Evolutionary conservation across 805 yeast species (phyloP).

Genomic region (Myxozyma mucilagina): DNA sequence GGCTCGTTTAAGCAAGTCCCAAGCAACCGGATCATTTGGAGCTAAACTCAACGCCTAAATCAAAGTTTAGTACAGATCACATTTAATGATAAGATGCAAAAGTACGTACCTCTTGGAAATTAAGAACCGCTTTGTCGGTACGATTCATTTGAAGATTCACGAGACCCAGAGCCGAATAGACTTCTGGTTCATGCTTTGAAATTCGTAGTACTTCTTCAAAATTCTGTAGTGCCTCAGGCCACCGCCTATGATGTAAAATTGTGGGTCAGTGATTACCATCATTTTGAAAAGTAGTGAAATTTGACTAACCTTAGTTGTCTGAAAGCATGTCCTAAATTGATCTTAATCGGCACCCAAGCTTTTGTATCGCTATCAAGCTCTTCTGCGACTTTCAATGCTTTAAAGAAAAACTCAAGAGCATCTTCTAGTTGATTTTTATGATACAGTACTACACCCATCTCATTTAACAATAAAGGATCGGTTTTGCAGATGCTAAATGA

Average conservation of each 20-base stretch:
- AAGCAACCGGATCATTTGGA: constrained; percentile 81
- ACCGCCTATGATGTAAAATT: constrained; percentile 37
- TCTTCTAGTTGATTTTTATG: constrained; percentile 65
- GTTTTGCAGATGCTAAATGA: constrained; percentile 75
- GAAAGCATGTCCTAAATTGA: constrained; percentile 87
- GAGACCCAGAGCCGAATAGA: constrained; percentile 81
- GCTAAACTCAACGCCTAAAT: constrained; percentile 64
- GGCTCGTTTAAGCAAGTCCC: constrained; percentile 78
- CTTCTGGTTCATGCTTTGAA: constrained; percentile 69
- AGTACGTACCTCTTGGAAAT: constrained; percentile 56
- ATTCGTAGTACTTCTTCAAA: constrained; percentile 74
- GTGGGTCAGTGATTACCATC: not conserved
- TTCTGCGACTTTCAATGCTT: constrained; percentile 70
- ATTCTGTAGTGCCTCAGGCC: constrained; percentile 66
- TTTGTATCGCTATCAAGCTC: constrained; percentile 72
- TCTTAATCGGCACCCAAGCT: constrained; percentile 81
- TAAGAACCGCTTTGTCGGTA: constrained; percentile 65
- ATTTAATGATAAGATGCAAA: not conserved
- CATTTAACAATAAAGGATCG: constrained; percentile 88
- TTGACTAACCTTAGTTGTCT: constrained; percentile 52
- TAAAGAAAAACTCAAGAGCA: constrained; percentile 69
- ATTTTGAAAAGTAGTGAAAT: not conserved
- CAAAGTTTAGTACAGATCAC: not conserved
- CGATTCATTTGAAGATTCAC: constrained; percentile 71
- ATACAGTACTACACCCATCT: constrained; percentile 87